Base-by-base conservation (phyloP, 306 rosid genomes). In the Crataegus laevigata region DNA sequence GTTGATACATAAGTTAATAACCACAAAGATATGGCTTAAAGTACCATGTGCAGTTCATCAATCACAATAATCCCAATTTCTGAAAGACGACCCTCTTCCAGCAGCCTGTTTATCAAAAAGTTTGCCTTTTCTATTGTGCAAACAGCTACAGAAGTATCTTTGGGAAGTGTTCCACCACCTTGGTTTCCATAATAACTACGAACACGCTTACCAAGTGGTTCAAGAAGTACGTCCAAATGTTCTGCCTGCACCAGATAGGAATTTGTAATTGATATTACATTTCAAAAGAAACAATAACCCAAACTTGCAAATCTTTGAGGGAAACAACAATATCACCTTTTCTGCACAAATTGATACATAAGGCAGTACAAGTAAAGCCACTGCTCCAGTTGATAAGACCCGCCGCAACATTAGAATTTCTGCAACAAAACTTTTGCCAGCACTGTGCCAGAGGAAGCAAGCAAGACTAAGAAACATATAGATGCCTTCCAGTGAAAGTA, bases 41-140 rank as follows among this genome's bases (percentile, higher is more conserved):
- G 72, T 94, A 94, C 98, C 97, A 94, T 94, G 83, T 94, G 98
- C 82, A 94, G 83, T 80, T 94, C 98, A 87, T 94, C 98, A 36
- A 94, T 91, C 82, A 94, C 98, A 18, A 94, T 88, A 77, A 94
- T 90, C 83, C 97, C 98, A 90, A 94, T 83, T 86, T 94, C 98
- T 67, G 96, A 91, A 67, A 94, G 81, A 67, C 98, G 94, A 9
- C 94, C 93, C 78, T 94, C 96, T 83, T 94, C 98, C 85, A 91
- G 81, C 84, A 94, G 71, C 85, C 88, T 90, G 93, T 94, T 94
- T 66, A 94, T 72, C 74, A 94, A 79, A 13, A 90, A 91, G 85
- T 94, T 94, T 62, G 98, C 98, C 89, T 94, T 94, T 89, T 94
- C 98, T 83, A 94, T 94, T 70, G 97, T 94, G 90, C 98, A 94